A percentile compares a stretch with the other conserved stretches of the same genome.
These are phyloP conservation scores for Hsuehochloa calcarea DNA, from an alignment of 176 grass and related monocot genomes.

Conservation along the genomic window DNA sequence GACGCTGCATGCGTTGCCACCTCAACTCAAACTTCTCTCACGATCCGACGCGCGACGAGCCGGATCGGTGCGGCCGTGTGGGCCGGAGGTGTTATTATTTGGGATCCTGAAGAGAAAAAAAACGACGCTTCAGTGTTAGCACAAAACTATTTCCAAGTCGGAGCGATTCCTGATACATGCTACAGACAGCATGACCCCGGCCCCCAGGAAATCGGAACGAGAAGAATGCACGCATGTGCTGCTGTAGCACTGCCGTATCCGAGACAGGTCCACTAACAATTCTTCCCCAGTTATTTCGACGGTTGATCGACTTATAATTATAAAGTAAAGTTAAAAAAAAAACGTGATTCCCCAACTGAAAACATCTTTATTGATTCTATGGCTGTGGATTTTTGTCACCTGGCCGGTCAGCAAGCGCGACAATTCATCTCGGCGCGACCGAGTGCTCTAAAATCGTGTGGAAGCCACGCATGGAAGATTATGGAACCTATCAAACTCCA, in stretches of 20 bases:
- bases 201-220: neutral
- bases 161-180: slow-evolving; percentile 10
- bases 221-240: neutral
- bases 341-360: neutral
- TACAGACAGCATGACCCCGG: neutral
- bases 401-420: neutral
- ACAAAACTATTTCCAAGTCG: neutral
- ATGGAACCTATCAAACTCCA: neutral
- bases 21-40: too few relatives aligned
- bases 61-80: neutral
- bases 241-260: neutral
- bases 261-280: neutral
- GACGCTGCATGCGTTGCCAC: too few relatives aligned
- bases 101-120: too few relatives aligned
- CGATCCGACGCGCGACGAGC: neutral
- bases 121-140: too few relatives aligned
- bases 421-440: neutral
- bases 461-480: too few relatives aligned
- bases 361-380: neutral
- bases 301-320: neutral
- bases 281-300: neutral
- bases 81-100: neutral
- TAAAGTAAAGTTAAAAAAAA: neutral
- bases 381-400: neutral
- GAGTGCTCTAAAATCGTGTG: neutral